Conservation (phyloP, 73 alveolate species). For the Effrenium voratum region DNA sequence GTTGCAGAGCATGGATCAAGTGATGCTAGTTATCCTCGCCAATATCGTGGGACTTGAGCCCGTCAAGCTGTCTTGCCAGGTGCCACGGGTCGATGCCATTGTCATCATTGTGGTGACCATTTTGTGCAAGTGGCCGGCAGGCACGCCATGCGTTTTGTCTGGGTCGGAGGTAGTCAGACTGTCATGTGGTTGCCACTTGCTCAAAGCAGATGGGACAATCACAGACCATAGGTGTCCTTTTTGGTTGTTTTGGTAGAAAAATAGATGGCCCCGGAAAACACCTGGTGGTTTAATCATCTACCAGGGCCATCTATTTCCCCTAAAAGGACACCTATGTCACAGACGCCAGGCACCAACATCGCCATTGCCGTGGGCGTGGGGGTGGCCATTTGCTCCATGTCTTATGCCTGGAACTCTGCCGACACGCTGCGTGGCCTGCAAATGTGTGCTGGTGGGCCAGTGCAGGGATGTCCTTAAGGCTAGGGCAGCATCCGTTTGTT, state of each 20-base stretch:
- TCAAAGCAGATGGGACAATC: neutral
- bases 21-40: too few relatives aligned
- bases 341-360: constrained; percentile 43
- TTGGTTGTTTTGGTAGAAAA: too few relatives aligned
- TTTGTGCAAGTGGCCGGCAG: constrained; percentile 77
- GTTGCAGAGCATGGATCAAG: too few relatives aligned
- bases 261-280: too few relatives aligned
- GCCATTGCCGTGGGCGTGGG: constrained; percentile 71
- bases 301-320: too few relatives aligned
- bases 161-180: too few relatives aligned
- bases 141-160: neutral
- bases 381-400: constrained; percentile 75
- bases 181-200: neutral
- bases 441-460: neutral
- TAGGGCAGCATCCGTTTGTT: too few relatives aligned
- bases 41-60: too few relatives aligned
- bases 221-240: neutral
- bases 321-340: neutral
- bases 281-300: too few relatives aligned
- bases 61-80: too few relatives aligned
- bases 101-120: constrained; percentile 63
- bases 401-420: constrained; percentile 63
- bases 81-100: constrained; percentile 56
- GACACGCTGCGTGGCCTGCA: neutral
- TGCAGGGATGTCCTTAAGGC: neutral